Evolutionary conservation across 2,329 filamentous ascomycete species (phyloP).

Genomic region (Trichoderma afroharzianum): DNA sequence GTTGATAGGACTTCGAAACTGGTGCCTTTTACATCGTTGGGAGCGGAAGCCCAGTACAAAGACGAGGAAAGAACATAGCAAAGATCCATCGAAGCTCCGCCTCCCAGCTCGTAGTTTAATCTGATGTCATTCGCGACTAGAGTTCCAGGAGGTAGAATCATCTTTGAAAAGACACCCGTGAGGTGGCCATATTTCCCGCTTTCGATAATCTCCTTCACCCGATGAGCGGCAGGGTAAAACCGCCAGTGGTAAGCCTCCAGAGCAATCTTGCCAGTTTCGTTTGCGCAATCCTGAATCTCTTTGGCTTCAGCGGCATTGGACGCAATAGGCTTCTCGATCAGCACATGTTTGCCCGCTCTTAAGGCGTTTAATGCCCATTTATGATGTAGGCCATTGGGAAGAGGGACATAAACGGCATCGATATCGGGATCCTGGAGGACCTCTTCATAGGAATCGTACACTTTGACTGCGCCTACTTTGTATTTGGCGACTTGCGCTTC

Average conservation of each 20-base stretch:
- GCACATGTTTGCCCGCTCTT: slow-evolving; percentile 43
- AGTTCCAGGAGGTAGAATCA: background rate
- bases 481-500: background rate
- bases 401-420: slow-evolving; percentile 48
- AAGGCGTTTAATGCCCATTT: slow-evolving; percentile 47
- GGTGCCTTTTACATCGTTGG: background rate
- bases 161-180: background rate
- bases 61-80: background rate
- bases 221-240: background rate
- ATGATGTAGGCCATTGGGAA: slow-evolving; percentile 41
- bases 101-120: background rate
- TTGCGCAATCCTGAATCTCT: background rate
- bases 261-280: background rate
- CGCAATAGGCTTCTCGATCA: slow-evolving; percentile 11
- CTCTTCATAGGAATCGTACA: background rate
- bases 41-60: background rate
- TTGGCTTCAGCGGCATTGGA: slow-evolving; percentile 28
- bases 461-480: background rate
- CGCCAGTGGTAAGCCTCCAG: background rate
- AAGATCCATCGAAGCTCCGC: background rate
- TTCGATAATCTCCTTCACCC: background rate
- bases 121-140: background rate
- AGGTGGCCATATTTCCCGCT: background rate
- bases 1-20: background rate
- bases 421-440: slow-evolving; percentile 35